phyloP scores from a whole-genome alignment of 139 green algal species.

The Haematococcus lacustris region DNA sequence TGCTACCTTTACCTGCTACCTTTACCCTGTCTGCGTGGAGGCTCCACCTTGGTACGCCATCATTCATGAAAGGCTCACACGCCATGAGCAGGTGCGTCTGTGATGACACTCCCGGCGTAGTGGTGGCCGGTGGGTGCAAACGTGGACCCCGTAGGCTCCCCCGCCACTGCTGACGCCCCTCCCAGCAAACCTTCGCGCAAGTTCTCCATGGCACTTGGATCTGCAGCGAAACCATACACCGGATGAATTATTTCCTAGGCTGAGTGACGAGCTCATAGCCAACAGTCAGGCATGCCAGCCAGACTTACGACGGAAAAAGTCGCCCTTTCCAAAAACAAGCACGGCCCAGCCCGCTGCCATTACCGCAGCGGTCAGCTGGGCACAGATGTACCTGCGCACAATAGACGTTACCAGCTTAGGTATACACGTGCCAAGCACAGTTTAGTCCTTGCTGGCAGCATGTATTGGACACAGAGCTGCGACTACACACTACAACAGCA shows the following conservation, averaged over 20 bases:
- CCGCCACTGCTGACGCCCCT: background rate
- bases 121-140: conserved; percentile 1
- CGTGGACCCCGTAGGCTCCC: background rate
- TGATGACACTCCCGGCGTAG: no score
- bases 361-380: conserved; percentile 19
- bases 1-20: no score
- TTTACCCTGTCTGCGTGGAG: no score
- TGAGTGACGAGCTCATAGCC: background rate
- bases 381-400: conserved; percentile 23
- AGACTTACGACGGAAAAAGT: conserved; percentile 9
- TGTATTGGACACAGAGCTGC: no score
- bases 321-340: conserved; percentile 21
- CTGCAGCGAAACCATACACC: background rate
- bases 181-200: background rate
- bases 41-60: no score
- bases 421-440: no score
- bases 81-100: no score
- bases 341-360: conserved; percentile 20
- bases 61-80: no score
- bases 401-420: no score
- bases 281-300: background rate
- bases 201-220: background rate
- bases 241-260: background rate
- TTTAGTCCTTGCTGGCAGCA: no score
- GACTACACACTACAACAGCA: no score